Conservation (phyloP, 1,284 basidiomycete genomes). For the Sutorius eximius region DNA sequence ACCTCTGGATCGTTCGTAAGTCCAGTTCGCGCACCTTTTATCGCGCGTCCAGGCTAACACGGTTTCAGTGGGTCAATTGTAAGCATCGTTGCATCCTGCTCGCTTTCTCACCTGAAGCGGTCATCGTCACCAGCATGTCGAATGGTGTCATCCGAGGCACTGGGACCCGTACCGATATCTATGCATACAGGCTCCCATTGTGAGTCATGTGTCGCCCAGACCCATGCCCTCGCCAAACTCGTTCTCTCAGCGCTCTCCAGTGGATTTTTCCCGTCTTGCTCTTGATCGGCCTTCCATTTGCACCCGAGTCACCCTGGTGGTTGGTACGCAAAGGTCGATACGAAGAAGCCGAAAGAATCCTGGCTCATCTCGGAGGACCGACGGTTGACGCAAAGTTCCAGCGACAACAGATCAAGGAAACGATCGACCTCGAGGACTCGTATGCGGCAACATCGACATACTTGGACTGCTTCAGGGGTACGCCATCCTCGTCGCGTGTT, state of each 20-base stretch:
- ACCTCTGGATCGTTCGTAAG: constrained; percentile 32
- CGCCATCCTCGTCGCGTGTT: background rate
- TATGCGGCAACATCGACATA: constrained; percentile 26
- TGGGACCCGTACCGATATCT: constrained; percentile 19
- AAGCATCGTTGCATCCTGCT: background rate
- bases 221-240: background rate
- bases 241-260: constrained; percentile 24
- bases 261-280: constrained; percentile 32
- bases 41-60: background rate
- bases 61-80: constrained; percentile 29
- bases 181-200: constrained; percentile 33
- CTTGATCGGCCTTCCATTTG: constrained; percentile 36
- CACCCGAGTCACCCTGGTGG: constrained; percentile 66
- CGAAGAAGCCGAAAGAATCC: constrained; percentile 50
- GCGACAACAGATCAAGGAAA: constrained; percentile 29
- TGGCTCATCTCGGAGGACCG: constrained; percentile 39
- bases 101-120: background rate
- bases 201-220: constrained; percentile 5
- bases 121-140: constrained; percentile 21
- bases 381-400: constrained; percentile 21
- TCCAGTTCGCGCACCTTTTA: background rate
- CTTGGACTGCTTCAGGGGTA: constrained; percentile 31
- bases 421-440: constrained; percentile 31
- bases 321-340: constrained; percentile 52
- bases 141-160: constrained; percentile 29